Evolutionary conservation across 192 early-diverging fungal species (phyloP).

Genomic region (Coemansia sp.): DNA sequence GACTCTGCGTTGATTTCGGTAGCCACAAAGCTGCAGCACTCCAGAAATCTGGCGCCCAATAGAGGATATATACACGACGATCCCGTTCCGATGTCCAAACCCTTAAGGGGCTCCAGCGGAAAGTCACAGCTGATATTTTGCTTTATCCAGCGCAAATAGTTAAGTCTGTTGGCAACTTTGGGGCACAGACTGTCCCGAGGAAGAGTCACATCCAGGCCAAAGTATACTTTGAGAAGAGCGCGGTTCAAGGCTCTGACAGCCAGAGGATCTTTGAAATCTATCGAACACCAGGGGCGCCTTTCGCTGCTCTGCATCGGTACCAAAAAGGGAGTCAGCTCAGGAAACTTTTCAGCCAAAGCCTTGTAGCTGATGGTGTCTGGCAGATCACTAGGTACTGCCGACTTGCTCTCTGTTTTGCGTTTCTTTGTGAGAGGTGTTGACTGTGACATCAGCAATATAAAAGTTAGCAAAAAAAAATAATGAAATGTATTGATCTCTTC

Average conservation of each 20-base stretch:
- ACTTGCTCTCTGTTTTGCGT: neutral
- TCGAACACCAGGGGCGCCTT: neutral
- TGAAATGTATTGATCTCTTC: no score
- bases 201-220: constrained; percentile 28
- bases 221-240: constrained; percentile 35
- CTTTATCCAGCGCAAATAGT: constrained; percentile 36
- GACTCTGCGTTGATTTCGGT: constrained; percentile 73
- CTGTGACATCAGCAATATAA: neutral
- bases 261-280: constrained; percentile 23
- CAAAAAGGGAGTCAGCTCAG: constrained; percentile 17
- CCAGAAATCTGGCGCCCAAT: constrained; percentile 62
- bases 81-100: constrained; percentile 67
- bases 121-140: constrained; percentile 15
- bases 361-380: constrained; percentile 21
- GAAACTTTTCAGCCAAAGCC: constrained; percentile 11
- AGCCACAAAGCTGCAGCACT: constrained; percentile 67
- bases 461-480: neutral
- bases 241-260: constrained; percentile 32
- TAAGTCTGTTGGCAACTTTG: constrained; percentile 26
- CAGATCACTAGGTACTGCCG: constrained; percentile 9
- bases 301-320: neutral
- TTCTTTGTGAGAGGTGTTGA: neutral
- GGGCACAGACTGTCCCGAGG: constrained; percentile 38
- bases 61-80: constrained; percentile 92
- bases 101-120: neutral